Evolutionary conservation across 805 yeast species (phyloP), one percentile per base, ranked within the genome.

Genomic region (Zygoascus biomembranicola): DNA sequence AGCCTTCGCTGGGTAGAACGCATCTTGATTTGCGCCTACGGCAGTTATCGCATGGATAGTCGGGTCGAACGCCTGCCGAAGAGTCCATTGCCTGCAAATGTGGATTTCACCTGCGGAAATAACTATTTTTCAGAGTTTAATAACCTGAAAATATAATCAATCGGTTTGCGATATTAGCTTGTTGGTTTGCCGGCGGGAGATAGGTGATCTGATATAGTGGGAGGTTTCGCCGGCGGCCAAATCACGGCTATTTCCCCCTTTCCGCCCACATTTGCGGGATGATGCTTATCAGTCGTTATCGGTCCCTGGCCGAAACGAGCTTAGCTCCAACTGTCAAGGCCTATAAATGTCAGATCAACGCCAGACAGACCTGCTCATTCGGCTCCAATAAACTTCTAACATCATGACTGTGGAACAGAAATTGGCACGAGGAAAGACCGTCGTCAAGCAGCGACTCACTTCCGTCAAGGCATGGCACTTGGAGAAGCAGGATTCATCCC

Each of bases 401-500:
- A 37, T 37, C 18, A 37, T 37, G 42, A 14, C 8, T 23, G 28
- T 23, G 5, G 8, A 16, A 37, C 42, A 37, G 18, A 20, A 44
- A 32, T 11, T 19, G 18, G 37, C 52, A 23, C 35, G 32, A 32
- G 45, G 44, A 9, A 20, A 18, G 8, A 5, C 31, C 19, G 45
- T 20, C 18, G 51, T 50, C 35, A 61, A 61, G 54, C 50, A 51
- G 41, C 52, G 58, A 42, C 54, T 57, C 28, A 61, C 63, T 20
- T 43, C 55, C 13, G 50, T 47, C 26, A 50, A 52, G 8, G 60
- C 61, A 23, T 59, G 64, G 64, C 53, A 32, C 18, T 57, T 61
- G 10, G 61, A 59, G 20, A 61, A 61, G 51, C 57, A 61, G 41
- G 4, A 47, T 11, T 49, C 59, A 26, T 59, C 65, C 2, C 49